phyloP scores from a whole-genome alignment of 2,329 filamentous ascomycete genomes.

The Coniochaeta prunicola region DNA sequence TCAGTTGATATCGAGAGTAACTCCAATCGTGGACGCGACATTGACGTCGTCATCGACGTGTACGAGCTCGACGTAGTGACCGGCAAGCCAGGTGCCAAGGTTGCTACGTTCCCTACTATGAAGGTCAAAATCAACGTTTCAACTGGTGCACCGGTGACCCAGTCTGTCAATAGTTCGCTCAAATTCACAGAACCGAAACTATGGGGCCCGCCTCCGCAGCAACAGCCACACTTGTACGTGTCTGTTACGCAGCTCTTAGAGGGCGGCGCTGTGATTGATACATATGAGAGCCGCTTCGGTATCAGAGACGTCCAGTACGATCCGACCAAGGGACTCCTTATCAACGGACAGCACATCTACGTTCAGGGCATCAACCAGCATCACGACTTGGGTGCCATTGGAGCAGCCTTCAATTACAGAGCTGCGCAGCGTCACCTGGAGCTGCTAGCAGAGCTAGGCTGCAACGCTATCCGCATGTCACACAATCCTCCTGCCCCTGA shows the following conservation, averaged over 20 bases:
- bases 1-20: slow-evolving; percentile 39
- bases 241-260: slow-evolving; percentile 32
- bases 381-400: slow-evolving; percentile 42
- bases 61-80: slow-evolving; percentile 26
- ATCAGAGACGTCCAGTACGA: slow-evolving; percentile 35
- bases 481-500: slow-evolving; percentile 47
- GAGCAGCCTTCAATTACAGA: slow-evolving; percentile 40
- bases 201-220: slow-evolving; percentile 39
- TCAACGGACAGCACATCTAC: slow-evolving; percentile 37
- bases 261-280: slow-evolving; percentile 17
- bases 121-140: slow-evolving; percentile 14
- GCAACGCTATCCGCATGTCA: slow-evolving; percentile 41
- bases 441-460: slow-evolving; percentile 39
- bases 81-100: slow-evolving; percentile 17
- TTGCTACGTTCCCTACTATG: slow-evolving; percentile 21
- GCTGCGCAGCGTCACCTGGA: slow-evolving; percentile 41
- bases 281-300: slow-evolving; percentile 42
- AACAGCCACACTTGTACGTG: slow-evolving; percentile 39
- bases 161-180: slow-evolving; percentile 24
- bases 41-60: slow-evolving; percentile 33
- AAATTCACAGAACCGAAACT: slow-evolving; percentile 30
- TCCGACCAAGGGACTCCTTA: slow-evolving; percentile 27
- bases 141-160: slow-evolving; percentile 11
- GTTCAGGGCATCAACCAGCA: slow-evolving; percentile 43
- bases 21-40: slow-evolving; percentile 17